Base-by-base conservation (phyloP, 139 green algal genomes). In the Marvania coccoides region DNA sequence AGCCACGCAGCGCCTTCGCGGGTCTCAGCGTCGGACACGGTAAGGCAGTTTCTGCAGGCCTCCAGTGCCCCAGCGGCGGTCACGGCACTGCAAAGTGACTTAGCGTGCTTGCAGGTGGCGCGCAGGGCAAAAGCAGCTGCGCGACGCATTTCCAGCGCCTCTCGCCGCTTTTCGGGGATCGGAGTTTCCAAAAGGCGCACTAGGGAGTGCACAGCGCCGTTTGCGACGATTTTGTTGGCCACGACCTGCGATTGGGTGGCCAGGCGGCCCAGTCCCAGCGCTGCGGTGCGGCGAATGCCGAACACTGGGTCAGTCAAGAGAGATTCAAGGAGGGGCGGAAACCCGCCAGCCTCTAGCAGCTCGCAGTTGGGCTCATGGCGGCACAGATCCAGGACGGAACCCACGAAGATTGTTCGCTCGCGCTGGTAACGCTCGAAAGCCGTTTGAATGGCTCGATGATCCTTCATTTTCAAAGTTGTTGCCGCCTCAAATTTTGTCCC, bases 1-100 rank as follows among this genome's bases (percentile, higher is more conserved):
- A 60, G 26, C 65, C 55, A 73, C 3, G 36, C 53, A 64, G 65
- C 65, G 45, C 34, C 65, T 46, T 73, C 65, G 14, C 38, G 37
- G 2, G 29, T 29, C 38, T 73, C 65, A 0, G 13, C 37, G 5
- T 73, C 65, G 0, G 15, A 5, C 12, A 33, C 48, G 2, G 5
- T 12, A 37, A 65, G 48, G 60, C 65, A 66, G 14, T 10, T 3
- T 6, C 53, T 30, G 8, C 36, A 35, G 19, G 54, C 65, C 10
- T 12, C 35, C 9, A 59, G 9, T 40, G 9, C 12, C 9, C 12
- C 48, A 59, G 9, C 12, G 10, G 34, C 48, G 9, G 35, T 10
- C 28, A 59, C 12, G 12, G 48, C 12, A 59, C 9, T 24, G 19
- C 28, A 12, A 9, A 59, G 9, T 9, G 48, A 28, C 9, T 29